phyloP scores from a whole-genome alignment of 2,329 filamentous ascomycete species.

The Verticillium tricorpus region DNA sequence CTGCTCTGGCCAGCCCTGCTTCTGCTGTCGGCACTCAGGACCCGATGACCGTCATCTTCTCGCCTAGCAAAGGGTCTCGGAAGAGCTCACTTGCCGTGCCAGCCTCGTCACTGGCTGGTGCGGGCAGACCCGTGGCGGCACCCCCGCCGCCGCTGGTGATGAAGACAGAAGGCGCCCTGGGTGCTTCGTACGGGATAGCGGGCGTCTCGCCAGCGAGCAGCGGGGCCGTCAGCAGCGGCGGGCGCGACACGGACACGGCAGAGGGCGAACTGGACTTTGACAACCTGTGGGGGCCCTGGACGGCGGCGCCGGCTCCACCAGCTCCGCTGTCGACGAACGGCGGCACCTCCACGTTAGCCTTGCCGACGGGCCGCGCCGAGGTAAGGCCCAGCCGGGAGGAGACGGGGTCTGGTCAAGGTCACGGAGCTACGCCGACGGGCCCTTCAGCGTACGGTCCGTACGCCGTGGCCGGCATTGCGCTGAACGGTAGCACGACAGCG shows the following conservation, averaged over 20 bases:
- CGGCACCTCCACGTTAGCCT: background rate
- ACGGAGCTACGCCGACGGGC: too few species aligned
- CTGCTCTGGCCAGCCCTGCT: constrained; percentile 12
- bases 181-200: background rate
- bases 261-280: constrained; percentile 33
- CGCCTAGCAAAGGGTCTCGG: constrained; percentile 5
- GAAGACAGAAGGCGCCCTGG: constrained; percentile 7
- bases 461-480: background rate
- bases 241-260: constrained; percentile 14
- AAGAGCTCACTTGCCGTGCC: constrained; percentile 9
- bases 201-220: constrained; percentile 11
- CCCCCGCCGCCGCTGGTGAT: constrained; percentile 5
- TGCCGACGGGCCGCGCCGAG: background rate
- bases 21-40: constrained; percentile 18
- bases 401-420: background rate
- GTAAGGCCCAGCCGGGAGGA: background rate
- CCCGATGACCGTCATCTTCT: constrained; percentile 23
- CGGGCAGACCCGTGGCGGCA: constrained; percentile 7
- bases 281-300: constrained; percentile 22
- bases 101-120: background rate
- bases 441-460: background rate
- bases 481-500: background rate
- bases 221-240: constrained; percentile 8
- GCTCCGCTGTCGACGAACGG: background rate
- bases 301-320: constrained; percentile 2